phyloP scores from a whole-genome alignment of 1,284 basidiomycete species.

The Anthracocystis walkeri region DNA sequence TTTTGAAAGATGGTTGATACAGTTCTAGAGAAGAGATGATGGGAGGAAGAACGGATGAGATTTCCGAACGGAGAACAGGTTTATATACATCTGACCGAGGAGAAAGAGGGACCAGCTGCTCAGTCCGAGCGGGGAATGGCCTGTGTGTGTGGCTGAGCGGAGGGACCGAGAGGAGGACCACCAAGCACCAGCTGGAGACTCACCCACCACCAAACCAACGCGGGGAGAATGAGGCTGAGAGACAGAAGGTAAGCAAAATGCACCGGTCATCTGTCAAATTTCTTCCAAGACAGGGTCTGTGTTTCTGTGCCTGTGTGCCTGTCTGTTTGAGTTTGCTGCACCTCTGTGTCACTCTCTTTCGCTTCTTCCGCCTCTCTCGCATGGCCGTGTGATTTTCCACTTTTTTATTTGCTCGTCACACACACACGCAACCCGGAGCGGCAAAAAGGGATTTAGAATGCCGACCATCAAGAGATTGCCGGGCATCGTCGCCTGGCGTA shows the following conservation, averaged over 20 bases:
- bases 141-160: neutral
- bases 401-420: neutral
- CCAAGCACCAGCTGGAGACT: neutral
- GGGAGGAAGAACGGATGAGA: constrained; percentile 5
- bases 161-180: neutral
- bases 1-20: constrained; percentile 13
- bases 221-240: neutral
- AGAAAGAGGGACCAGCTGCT: neutral
- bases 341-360: constrained; percentile 6
- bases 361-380: too few species aligned
- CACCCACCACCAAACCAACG: neutral
- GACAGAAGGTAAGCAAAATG: neutral
- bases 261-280: constrained; percentile 2
- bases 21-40: neutral
- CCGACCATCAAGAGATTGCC: constrained; percentile 16
- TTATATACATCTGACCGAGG: constrained; percentile 22
- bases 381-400: neutral
- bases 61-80: constrained; percentile 10
- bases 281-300: constrained; percentile 4
- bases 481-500: constrained; percentile 3
- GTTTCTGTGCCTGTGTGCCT: neutral
- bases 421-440: too few species aligned
- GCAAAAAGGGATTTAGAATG: constrained; percentile 11
- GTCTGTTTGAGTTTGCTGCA: neutral
- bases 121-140: neutral